Percentiles rank a stretch among this genome's conserved stretches.
phyloP scores from a whole-genome alignment of 345 rosid genomes.

The Eucalyptus marginata region DNA sequence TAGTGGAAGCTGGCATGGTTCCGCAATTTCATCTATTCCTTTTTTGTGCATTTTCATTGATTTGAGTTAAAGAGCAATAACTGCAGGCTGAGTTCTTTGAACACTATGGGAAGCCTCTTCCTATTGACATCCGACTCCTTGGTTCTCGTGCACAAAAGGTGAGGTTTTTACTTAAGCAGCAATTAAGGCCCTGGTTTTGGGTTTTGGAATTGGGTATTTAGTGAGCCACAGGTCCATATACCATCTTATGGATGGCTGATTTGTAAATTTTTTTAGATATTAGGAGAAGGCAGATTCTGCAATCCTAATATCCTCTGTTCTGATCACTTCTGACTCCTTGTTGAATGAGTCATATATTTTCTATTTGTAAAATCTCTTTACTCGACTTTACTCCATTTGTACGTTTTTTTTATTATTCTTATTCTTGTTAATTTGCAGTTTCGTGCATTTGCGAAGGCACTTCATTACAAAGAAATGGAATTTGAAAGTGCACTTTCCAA shows the following conservation, averaged over 20 bases:
- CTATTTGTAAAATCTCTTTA: not conserved
- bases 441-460: conserved; percentile 97
- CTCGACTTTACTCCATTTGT: not conserved
- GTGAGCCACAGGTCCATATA: not conserved
- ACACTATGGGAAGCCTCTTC: conserved; percentile 95
- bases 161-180: not conserved
- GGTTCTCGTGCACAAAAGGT: conserved; percentile 99
- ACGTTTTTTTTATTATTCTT: not conserved
- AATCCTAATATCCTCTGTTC: not conserved
- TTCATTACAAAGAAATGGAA: conserved; percentile 99
- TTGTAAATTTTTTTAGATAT: not conserved
- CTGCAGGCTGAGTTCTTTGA: conserved; percentile 99
- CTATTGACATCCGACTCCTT: conserved; percentile 95
- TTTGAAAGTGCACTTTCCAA: conserved; percentile 84
- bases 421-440: conserved; percentile 24
- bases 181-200: not conserved
- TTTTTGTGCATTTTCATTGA: not conserved
- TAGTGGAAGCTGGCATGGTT: not conserved
- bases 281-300: not conserved
- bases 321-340: not conserved
- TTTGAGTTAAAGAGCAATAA: not conserved
- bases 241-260: not conserved
- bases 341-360: not conserved
- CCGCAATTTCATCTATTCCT: not conserved
- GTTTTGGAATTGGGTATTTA: not conserved